Evolutionary conservation across 495 filamentous ascomycete genomes (phyloP), one percentile per base, ranked within the genome.

Genomic region (Amniculicola lignicola): DNA sequence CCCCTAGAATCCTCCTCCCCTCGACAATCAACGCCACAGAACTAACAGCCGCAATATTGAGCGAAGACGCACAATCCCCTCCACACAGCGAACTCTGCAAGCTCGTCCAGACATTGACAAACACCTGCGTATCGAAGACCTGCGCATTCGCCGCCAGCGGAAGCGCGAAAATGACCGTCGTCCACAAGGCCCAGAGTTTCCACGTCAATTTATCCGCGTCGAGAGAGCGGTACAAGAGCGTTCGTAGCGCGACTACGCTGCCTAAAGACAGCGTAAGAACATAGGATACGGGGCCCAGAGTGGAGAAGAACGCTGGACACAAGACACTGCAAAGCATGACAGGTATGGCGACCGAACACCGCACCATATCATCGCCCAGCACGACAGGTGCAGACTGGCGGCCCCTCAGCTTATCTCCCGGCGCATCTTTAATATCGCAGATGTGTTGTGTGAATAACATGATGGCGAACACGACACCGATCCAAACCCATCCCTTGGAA

Each of bases 101-200:
- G 1, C 6, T 4, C 10, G 35, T 18, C 51, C 51, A 54, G 5
- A 23, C 27, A 2, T 6, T 18, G 11, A 16, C 22, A 36, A 54
- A n/a, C n/a, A 44, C 39, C 15, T 24, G 19, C 4, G 51, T 28
- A 28, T 54, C n/a, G n/a, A n/a, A n/a, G 7, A 44, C 39, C 15
- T 24, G 19, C 4, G 51, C 29, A 28, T 54, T 45, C 39, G n/a
- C 22, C 7, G 38, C 23, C 22, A 58, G 29, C 21, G 54, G 54
- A 14, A 58, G 45, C 4, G 38, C 48, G 33, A 47, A 58, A 5
- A 58, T 10, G 11, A 36, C 24, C 10, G 28, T 37, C 21, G 45
- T 59, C 56, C 56, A 59, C 2, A 48, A 22, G 1, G 35, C 39
- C 48, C 49, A 59, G 1, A 59, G 29, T 36, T 41, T 40, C 42